These are phyloP conservation scores for Lentinula guzmanii DNA, from an alignment of 768 basidiomycete genomes.

Conservation along the genomic window DNA sequence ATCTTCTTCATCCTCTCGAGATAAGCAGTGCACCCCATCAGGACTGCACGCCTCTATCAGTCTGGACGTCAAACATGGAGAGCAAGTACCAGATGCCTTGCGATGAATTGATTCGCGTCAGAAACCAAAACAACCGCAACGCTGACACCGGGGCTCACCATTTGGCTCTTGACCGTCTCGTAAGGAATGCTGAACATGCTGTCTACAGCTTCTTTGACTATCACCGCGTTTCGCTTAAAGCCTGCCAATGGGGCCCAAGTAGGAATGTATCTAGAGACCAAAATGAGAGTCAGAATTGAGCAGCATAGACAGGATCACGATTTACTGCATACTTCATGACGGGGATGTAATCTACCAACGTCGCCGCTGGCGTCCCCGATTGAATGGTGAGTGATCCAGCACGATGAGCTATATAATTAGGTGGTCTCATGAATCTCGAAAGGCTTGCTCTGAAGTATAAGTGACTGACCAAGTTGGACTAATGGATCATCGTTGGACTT, in stretches of 20 bases:
- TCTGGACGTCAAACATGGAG: conserved; percentile 38
- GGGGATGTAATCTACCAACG: conserved; percentile 46
- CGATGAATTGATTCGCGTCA: conserved; percentile 4
- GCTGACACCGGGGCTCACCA: conserved; percentile 27
- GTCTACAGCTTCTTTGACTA: conserved; percentile 37
- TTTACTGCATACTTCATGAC: conserved; percentile 25
- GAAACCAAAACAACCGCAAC: background rate
- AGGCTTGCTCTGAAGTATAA: background rate
- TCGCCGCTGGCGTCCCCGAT: conserved; percentile 39
- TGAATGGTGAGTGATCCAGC: conserved; percentile 40
- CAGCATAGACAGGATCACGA: background rate
- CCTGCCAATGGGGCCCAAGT: conserved; percentile 43
- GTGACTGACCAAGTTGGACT: conserved; percentile 32
- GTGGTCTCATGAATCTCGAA: conserved; percentile 3
- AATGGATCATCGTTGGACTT: conserved; percentile 37
- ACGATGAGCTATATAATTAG: conserved; percentile 30
- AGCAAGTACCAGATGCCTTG: conserved; percentile 36
- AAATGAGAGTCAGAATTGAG: background rate
- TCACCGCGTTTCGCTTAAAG: conserved; percentile 39
- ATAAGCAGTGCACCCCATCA: conserved; percentile 24
- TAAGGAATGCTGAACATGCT: conserved; percentile 47
- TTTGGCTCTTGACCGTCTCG: conserved; percentile 40
- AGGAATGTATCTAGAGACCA: conserved; percentile 33
- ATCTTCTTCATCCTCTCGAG: conserved; percentile 41
- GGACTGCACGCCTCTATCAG: conserved; percentile 34